A percentile compares a stretch with the other conserved stretches of the same genome.
Conservation (phyloP, 106 monocot genomes). For the Dioscorea dumetorum region DNA sequence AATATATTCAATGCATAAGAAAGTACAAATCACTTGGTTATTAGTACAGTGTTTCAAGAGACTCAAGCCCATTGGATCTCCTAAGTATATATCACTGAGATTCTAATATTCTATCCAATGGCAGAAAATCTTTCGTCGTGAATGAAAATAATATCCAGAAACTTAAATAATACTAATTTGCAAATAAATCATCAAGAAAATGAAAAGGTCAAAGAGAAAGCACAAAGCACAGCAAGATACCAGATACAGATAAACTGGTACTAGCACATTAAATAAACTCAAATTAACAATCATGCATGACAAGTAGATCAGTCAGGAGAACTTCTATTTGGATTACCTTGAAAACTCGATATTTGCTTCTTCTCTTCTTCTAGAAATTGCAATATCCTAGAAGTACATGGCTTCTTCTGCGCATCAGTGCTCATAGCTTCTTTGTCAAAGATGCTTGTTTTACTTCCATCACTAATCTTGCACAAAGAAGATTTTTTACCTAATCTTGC, state of each 20-base stretch:
- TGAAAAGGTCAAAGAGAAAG: background rate
- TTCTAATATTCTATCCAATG: background rate
- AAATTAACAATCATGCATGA: too few species aligned
- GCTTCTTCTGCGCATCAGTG: slow-evolving; percentile 6
- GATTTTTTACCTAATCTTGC: slow-evolving; percentile 38
- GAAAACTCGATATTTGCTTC: slow-evolving; percentile 1
- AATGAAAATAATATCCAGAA: background rate
- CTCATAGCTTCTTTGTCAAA: slow-evolving; percentile 12
- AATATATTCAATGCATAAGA: too few species aligned
- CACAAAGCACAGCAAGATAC: too few species aligned
- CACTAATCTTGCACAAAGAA: slow-evolving; percentile 15
- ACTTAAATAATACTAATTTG: background rate
- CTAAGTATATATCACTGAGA: background rate
- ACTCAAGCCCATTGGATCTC: background rate
- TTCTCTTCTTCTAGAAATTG: slow-evolving; percentile 19
- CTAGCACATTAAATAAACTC: too few species aligned
- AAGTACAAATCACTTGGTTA: too few species aligned
- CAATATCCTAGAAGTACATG: slow-evolving; percentile 3
- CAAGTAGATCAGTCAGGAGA: background rate
- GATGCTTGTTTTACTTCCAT: slow-evolving; percentile 12
- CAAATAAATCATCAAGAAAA: background rate
- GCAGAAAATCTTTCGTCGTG: background rate
- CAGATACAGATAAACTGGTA: too few species aligned
- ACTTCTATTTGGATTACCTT: slow-evolving; percentile 12
- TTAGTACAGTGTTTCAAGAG: too few species aligned